These are phyloP conservation scores for Clausena lansium DNA, from an alignment of 345 rosid species.

Conservation along the genomic window DNA sequence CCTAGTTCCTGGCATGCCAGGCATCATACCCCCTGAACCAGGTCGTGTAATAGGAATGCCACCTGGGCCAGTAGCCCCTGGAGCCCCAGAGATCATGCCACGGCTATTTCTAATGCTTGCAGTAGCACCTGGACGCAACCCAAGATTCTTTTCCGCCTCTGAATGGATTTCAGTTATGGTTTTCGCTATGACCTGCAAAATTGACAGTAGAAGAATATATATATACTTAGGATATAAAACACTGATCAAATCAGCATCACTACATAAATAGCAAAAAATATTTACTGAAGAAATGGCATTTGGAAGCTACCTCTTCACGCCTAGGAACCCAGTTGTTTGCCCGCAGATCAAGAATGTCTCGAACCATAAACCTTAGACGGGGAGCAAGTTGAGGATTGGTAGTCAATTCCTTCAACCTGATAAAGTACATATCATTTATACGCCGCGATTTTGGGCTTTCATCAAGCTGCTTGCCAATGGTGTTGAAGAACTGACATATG, in stretches of 20 bases:
- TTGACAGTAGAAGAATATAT: slow-evolving; percentile 8
- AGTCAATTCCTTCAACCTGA: slow-evolving; percentile 60
- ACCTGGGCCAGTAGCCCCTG: slow-evolving; percentile 52
- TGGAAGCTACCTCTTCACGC: slow-evolving; percentile 75
- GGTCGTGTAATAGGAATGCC: slow-evolving; percentile 70
- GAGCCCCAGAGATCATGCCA: slow-evolving; percentile 42
- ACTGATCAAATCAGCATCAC: not conserved
- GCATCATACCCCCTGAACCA: slow-evolving; percentile 96
- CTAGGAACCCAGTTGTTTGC: slow-evolving; percentile 84
- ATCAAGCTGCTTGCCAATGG: slow-evolving; percentile 91
- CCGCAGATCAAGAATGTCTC: slow-evolving; percentile 81
- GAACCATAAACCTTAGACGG: slow-evolving; percentile 77
- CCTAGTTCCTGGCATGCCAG: slow-evolving; percentile 93
- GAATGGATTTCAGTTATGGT: slow-evolving; percentile 90
- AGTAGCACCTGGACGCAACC: slow-evolving; percentile 89
- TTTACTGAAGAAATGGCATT: not conserved
- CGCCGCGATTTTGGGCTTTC: slow-evolving; percentile 63
- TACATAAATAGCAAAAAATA: not conserved
- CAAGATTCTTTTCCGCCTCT: slow-evolving; percentile 86
- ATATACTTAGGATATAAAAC: not conserved
- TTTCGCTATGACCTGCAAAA: slow-evolving; percentile 81
- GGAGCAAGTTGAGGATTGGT: slow-evolving; percentile 59
- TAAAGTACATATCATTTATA: slow-evolving; percentile 63
- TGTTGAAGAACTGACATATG: slow-evolving; percentile 77
- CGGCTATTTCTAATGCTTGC: slow-evolving; percentile 75